Evolutionary conservation across 208 protist species (phyloP).

Genomic region (Trypanosomatidae sp.): DNA sequence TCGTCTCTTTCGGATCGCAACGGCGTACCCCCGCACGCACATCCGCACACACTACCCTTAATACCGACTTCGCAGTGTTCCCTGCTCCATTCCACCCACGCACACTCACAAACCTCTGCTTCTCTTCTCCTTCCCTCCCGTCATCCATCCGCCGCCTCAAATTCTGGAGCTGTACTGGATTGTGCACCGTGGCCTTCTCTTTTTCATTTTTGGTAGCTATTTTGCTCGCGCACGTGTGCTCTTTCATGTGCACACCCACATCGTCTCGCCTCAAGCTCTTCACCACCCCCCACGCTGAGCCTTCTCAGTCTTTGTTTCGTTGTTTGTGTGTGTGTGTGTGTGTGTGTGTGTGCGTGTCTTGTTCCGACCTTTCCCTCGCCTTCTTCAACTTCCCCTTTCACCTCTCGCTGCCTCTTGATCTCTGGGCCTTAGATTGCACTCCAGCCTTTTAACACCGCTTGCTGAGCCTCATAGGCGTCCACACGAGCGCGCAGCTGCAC

Average conservation of each 20-base stretch:
- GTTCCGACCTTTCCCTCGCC: constrained; percentile 2
- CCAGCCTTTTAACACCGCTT: not conserved
- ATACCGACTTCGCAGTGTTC: not conserved
- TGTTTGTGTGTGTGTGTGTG: not conserved
- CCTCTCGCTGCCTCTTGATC: not conserved
- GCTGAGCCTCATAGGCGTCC: not conserved
- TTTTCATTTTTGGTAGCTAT: too few species aligned
- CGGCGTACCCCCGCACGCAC: not conserved
- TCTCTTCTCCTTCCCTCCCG: too few species aligned
- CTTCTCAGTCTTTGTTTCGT: not conserved
- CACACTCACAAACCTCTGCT: too few species aligned
- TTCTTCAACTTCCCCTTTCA: not conserved
- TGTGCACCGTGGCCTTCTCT: not conserved
- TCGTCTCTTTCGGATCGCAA: not conserved
- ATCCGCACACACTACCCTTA: not conserved
- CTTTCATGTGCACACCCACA: too few species aligned
- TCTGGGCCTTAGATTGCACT: not conserved
- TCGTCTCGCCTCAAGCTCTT: too few species aligned
- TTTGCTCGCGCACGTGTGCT: too few species aligned
- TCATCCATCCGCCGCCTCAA: not conserved
- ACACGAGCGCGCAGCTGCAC: not conserved
- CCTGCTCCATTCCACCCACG: not conserved
- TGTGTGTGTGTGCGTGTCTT: not conserved
- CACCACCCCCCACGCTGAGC: too few species aligned
- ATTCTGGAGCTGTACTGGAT: not conserved